Evolutionary conservation across 805 yeast species (phyloP), one percentile per base, ranked within the genome.

Genomic region (Ogataea nitratoaversa): DNA sequence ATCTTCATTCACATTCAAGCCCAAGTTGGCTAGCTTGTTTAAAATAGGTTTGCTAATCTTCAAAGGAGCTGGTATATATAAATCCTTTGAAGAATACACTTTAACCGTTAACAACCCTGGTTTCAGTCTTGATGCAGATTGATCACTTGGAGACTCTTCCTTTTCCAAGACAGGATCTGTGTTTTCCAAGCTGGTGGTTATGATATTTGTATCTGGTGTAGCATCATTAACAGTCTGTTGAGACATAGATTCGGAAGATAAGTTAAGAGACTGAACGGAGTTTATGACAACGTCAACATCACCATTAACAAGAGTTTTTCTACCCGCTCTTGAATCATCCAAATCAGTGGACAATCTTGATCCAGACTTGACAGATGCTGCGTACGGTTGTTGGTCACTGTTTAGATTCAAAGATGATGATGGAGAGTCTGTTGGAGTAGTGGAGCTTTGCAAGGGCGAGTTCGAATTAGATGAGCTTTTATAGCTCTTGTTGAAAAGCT

Each of bases 71-170:
- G 96, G 96, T 36, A 89, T 70, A 34, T 69, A 70, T 48, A 88
- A 72, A 37, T 78, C 76, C 43, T 74, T 72, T 28, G 90, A 85
- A 30, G 78, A 76, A 56, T 85, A 85, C 9, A 88, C 74, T 56
- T 85, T 84, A 20, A 88, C 82, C 0, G 90, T 84, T 49, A 88
- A 70, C 22, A 85, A 67, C 2, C 95, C 95, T 0, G 91, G 89
- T 24, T 64, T 67, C 30, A 58, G 41, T 35, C 42, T 44, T 13
- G 42, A 37, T 2, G 34, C 14, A 13, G 6, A 6, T 11, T 24
- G 6, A 28, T 3, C 11, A 31, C 16, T 8, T 8, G 20, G 8
- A 22, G 24, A 5, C n/a, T 42, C 46, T 9, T 53, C 60, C 17
- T 44, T 45, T 20, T 53, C 61, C 48, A 59, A 38, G 13, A 61